Evolutionary conservation across 495 filamentous ascomycete species (phyloP).

Genomic region (Aspergillus coremiiformis): DNA sequence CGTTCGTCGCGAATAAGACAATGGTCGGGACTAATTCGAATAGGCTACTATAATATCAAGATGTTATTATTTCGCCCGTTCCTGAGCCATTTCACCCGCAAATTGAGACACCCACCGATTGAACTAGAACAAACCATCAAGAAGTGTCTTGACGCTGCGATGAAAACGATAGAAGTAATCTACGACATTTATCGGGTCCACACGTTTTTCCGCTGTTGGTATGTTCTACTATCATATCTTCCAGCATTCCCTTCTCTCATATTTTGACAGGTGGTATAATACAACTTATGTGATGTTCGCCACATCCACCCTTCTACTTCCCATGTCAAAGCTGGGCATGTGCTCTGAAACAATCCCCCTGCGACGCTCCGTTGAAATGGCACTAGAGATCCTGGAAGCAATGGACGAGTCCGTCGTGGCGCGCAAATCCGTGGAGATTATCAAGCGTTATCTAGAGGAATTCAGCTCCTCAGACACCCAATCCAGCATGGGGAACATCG

Average conservation of each 20-base stretch:
- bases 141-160: conserved; percentile 34
- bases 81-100: conserved; percentile 31
- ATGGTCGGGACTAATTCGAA: not conserved
- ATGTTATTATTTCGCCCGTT: conserved; percentile 37
- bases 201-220: conserved; percentile 40
- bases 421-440: conserved; percentile 34
- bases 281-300: conserved; percentile 40
- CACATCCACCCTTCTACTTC: conserved; percentile 34
- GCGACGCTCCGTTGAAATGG: conserved; percentile 30
- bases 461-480: conserved; percentile 14
- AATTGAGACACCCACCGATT: conserved; percentile 24
- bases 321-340: conserved; percentile 31
- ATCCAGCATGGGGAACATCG: not conserved
- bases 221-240: not conserved
- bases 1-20: not conserved
- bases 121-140: conserved; percentile 28
- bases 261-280: conserved; percentile 34
- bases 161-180: conserved; percentile 35
- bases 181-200: conserved; percentile 37
- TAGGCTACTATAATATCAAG: conserved; percentile 37
- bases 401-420: conserved; percentile 39
- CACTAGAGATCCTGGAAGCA: conserved; percentile 36
- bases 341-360: conserved; percentile 27
- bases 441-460: conserved; percentile 32
- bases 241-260: not conserved